These are phyloP conservation scores for Stromatinia cepivora DNA, from an alignment of 2,329 filamentous ascomycete species.

Conservation along the genomic window DNA sequence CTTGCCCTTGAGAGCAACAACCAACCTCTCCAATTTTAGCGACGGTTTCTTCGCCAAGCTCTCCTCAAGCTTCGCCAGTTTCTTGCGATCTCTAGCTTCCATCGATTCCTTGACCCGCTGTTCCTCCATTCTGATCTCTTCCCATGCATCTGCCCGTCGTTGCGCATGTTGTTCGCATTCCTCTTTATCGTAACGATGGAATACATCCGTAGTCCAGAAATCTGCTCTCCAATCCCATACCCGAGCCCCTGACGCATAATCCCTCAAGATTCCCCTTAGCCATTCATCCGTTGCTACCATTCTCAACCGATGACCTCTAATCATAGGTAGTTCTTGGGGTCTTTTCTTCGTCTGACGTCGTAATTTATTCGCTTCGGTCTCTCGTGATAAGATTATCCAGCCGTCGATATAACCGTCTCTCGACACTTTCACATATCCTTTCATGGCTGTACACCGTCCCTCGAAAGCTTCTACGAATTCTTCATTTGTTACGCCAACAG, in stretches of 20 bases:
- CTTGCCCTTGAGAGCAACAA: no score
- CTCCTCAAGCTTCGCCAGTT: background rate
- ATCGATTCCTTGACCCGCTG: background rate
- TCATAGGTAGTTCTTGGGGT: background rate
- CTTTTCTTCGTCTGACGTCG: background rate
- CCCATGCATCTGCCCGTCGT: background rate
- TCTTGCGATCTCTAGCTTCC: background rate
- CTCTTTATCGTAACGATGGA: conserved; percentile 1
- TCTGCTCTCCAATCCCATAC: conserved; percentile 12
- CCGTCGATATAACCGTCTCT: rapidly evolving
- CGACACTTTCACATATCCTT: background rate
- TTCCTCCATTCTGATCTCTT: background rate
- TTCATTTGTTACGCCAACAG: background rate
- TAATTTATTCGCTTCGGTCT: conserved; percentile 3
- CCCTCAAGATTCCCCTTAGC: background rate
- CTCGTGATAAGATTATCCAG: background rate
- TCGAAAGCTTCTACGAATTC: conserved; percentile 13
- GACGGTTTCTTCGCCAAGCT: background rate
- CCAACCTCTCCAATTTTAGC: background rate
- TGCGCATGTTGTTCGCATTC: background rate
- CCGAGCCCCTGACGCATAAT: background rate
- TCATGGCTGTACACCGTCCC: conserved; percentile 7
- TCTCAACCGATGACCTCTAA: background rate
- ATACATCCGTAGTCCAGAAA: conserved; percentile 22
- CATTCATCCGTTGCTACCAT: background rate